Evolutionary conservation across 2,329 filamentous ascomycete species (phyloP), one percentile per base, ranked within the genome.

Genomic region (Penicillium sp.): DNA sequence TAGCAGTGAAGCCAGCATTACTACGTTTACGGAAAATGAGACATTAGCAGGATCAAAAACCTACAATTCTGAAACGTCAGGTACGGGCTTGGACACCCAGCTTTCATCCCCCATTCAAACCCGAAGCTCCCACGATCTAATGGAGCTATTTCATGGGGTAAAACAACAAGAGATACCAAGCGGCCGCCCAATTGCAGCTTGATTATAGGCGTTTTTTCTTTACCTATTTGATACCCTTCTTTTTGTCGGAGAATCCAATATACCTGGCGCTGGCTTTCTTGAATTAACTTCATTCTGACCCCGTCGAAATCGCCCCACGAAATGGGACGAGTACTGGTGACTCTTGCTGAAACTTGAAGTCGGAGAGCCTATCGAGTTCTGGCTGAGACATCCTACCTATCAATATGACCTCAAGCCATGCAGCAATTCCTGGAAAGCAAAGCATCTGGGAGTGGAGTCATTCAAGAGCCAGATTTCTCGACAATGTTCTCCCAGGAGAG

Each of bases 401-500:
- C 53, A 56, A 38, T 49, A 45, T 40, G 35, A 50, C 24, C 54
- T 57, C 40, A 50, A 56, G 35, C 43, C 49, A 30, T 56, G 53
- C 48, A 50, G 45, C 47, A 59, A 38, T 59, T 50, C 21, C 43
- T 49, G 21, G 18, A 23, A 11, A n/a, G 45, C 18, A 45, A 48
- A 20, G 48, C 43, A 11, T 50, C 55, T 28, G 55, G 55, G 12
- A 57, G 50, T 53, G 55, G 55, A 23, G 45, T 57, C 1, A 57
- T 43, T 16, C 45, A 9, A 47, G 35, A 45, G 24, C 48, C 33
- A 57, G 48, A n/a, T 57, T 53, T n/a, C 24, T 48, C 18, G 20
- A 42, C 21, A 38, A 53, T 8, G 20, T 57, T 26, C 43, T n/a
- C 43, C 47, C 9, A 49, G 30, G 20, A 23, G 45, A 12, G 16